Evolutionary conservation across 441 rosid species (phyloP), one percentile per base, ranked within the genome.

Genomic region (Croton laevigatus): DNA sequence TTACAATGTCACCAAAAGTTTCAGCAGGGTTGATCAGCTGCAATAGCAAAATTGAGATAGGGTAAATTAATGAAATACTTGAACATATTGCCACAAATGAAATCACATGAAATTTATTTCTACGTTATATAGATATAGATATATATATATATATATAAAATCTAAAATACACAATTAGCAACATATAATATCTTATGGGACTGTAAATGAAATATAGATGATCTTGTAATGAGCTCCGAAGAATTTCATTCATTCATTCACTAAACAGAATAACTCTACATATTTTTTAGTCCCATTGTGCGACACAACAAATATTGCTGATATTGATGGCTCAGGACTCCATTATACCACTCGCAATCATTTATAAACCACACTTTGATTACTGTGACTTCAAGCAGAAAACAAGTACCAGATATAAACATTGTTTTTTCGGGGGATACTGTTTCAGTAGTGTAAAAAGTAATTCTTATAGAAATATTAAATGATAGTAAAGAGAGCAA

Each of bases 1-100:
- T 91, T 48, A 95, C 95, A 49, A 95, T 91, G 81, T 95, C 98
- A 34, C 98, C 99, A 83, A 95, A 95, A 58, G 99, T 93, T 86
- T 95, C 98, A n/a, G 99, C 98, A 20, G 98, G 98, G 77, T 95
- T 95, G 82, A 95, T 82, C 75, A 89, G 65, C 99, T 95, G 92
- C 68, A 76, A 77, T 51, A 72, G 44, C 68, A 78, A 84, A 59
- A 0, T 37, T 12, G 44, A 22, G 23, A 42, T 44, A 59, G 4
- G 4, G 40, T 4, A 51, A 51, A 27, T 40, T 2, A 20, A 72
- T 19, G n/a, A 22, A 44, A 53, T 34, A 8, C n/a, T 17, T 20
- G 11, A 48, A 66, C 3, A 8, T 38, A 63, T 64, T 63, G 14
- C 17, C 6, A 51, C 51, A 14, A 14, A 65, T 37, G 36, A 55